Base-by-base conservation (phyloP, 305 asterid genomes). In the Galium porrigens region DNA sequence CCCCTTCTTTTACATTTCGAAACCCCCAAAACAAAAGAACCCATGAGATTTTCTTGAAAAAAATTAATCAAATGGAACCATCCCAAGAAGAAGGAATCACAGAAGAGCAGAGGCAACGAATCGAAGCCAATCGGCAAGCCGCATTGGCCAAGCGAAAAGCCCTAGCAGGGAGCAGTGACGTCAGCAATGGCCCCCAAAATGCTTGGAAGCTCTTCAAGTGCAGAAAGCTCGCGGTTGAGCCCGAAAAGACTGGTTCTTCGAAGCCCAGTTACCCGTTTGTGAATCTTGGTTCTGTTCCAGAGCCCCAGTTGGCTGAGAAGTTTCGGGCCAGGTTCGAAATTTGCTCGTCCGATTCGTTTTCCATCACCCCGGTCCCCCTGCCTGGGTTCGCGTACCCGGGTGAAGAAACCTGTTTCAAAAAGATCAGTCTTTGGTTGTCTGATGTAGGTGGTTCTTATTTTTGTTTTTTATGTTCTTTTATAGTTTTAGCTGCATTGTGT, bases 141-240 rank as follows among this genome's bases (percentile, higher is more conserved):
- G 98, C 98, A 59, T 68, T 91, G 12, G 94, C 98, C 67, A 91
- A 88, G 80, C 94, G 96, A 68, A 84, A 85, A 81, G 85, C 90
- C 55, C 69, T 74, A 37, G 65, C 79, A 0, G 58, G 66, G 15
- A 17, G 64, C 65, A 55, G 68, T 58, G 63, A 59, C 22, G 27
- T n/a, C 9, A 18, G 33, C 41, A 63, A 30, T 54, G 33, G 25
- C 57, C 8, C 36, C 58, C 69, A 62, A 5, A 68, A 72, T 22
- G 53, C 68, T 44, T 83, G 86, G 86, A 64, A 64, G 55, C 83
- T 83, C 58, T 75, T 78, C 73, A 88, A 86, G 83, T 91, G 96
- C 84, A 84, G 79, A 61, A 88, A 85, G 76, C 63, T 81, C 27
- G 76, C 76, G 22, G 72, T 79, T 54, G 29, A 64, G 12, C 69